Conservation (phyloP, 2,329 filamentous ascomycete genomes). For the Talaromyces verruculosus region DNA sequence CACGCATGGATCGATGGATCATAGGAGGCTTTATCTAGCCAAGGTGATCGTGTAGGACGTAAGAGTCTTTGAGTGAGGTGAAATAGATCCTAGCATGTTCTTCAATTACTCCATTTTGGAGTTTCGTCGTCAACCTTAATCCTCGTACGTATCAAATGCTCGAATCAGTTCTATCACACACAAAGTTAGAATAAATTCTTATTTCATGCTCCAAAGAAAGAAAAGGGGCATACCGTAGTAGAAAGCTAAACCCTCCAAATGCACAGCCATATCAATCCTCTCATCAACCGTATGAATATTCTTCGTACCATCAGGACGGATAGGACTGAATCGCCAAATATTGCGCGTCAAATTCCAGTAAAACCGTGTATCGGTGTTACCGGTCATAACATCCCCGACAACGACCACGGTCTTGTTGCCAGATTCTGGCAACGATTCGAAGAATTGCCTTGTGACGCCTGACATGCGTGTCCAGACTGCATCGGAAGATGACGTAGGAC, state of each 20-base stretch:
- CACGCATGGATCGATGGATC: too few species aligned
- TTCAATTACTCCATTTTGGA: too few species aligned
- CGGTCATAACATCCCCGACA: slow-evolving; percentile 51
- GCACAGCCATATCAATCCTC: slow-evolving; percentile 44
- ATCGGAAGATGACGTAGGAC: slow-evolving; percentile 26
- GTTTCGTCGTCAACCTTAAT: slow-evolving; percentile 5
- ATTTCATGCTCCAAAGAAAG: neutral
- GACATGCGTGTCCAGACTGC: slow-evolving; percentile 40
- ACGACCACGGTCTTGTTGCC: slow-evolving; percentile 39
- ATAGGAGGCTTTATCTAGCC: too few species aligned
- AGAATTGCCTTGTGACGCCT: slow-evolving; percentile 43
- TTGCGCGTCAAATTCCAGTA: slow-evolving; percentile 55
- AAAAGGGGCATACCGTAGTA: slow-evolving; percentile 40
- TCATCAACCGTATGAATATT: slow-evolving; percentile 56
- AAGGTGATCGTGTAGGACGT: too few species aligned
- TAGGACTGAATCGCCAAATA: slow-evolving; percentile 54
- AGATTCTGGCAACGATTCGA: slow-evolving; percentile 33
- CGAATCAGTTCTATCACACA: slow-evolving; percentile 20
- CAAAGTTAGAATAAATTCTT: neutral
- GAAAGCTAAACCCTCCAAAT: slow-evolving; percentile 45
- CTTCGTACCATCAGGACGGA: slow-evolving; percentile 44
- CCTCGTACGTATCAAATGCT: slow-evolving; percentile 17
- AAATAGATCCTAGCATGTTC: too few species aligned
- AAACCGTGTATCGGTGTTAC: slow-evolving; percentile 55
- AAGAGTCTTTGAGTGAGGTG: too few species aligned